Conservation (phyloP, 148 eudicot species). For the Fagopyrum tataricum region DNA sequence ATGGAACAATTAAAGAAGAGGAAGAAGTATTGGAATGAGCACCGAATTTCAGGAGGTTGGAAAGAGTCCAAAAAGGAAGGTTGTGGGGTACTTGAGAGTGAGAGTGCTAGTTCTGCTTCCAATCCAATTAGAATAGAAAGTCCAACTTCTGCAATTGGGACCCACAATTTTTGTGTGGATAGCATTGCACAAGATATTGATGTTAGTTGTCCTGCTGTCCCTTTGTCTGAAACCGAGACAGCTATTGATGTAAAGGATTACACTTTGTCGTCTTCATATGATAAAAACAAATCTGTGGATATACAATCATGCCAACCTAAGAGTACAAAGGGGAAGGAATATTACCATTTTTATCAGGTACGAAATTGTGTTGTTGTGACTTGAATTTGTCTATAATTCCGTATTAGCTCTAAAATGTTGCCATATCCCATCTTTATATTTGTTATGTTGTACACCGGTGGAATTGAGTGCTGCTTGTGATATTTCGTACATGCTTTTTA, state of each 20-base stretch:
- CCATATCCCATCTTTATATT: not conserved
- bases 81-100: conserved; percentile 16
- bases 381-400: not conserved
- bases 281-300: conserved; percentile 36
- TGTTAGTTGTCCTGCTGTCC: conserved; percentile 23
- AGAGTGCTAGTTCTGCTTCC: not conserved
- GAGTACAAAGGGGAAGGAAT: conserved; percentile 45
- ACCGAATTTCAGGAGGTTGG: conserved; percentile 21
- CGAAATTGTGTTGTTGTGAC: conserved; percentile 4
- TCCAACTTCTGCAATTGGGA: not conserved
- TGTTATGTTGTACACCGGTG: not conserved
- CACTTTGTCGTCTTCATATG: conserved; percentile 36
- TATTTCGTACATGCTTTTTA: not conserved
- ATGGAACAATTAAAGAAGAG: conserved; percentile 78
- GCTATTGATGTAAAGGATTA: conserved; percentile 32
- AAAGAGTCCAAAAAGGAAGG: conserved; percentile 19
- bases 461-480: not conserved
- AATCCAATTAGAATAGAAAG: not conserved
- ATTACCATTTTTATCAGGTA: conserved; percentile 92
- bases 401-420: not conserved
- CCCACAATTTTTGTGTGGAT: conserved; percentile 14
- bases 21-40: conserved; percentile 73
- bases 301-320: conserved; percentile 24
- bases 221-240: conserved; percentile 41
- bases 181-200: conserved; percentile 18